Conservation (phyloP, 2,329 filamentous ascomycete species). For the Monosporascus sp. region DNA sequence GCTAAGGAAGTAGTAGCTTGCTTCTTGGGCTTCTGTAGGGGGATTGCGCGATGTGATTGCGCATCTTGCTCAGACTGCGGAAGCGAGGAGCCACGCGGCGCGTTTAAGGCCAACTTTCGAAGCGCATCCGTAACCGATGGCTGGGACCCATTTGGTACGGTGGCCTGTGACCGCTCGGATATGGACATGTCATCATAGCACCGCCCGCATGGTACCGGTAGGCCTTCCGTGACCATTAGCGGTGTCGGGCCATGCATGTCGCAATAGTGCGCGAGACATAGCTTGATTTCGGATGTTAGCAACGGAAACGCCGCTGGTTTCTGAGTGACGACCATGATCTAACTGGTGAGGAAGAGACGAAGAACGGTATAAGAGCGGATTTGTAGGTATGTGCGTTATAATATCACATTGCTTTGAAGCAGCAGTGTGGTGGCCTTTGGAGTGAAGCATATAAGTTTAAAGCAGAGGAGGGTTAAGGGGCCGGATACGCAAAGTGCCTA, state of each 20-base stretch:
- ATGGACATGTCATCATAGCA: slow-evolving; percentile 46
- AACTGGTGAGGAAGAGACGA: not conserved
- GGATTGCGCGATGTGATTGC: slow-evolving; percentile 35
- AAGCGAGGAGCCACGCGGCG: slow-evolving; percentile 36
- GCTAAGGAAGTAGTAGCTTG: slow-evolving; percentile 10
- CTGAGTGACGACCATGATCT: slow-evolving; percentile 17
- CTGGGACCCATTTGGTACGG: slow-evolving; percentile 29
- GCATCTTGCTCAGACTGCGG: slow-evolving; percentile 40
- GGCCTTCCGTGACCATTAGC: slow-evolving; percentile 63
- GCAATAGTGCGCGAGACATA: slow-evolving; percentile 66
- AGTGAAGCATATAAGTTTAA: not conserved
- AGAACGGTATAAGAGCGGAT: not conserved
- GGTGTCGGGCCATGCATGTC: slow-evolving; percentile 65
- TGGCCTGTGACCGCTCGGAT: slow-evolving; percentile 34
- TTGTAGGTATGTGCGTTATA: not conserved
- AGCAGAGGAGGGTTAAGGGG: not conserved
- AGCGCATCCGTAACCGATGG: slow-evolving; percentile 41
- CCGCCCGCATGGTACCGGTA: slow-evolving; percentile 53
- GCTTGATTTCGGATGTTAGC: slow-evolving; percentile 45
- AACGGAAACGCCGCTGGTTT: slow-evolving; percentile 20
- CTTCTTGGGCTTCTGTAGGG: slow-evolving; percentile 35
- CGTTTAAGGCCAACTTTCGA: slow-evolving; percentile 39
- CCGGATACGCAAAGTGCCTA: not conserved
- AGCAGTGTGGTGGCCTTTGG: not conserved
- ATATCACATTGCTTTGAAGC: not conserved